Conservation (phyloP, 1,139 yeast species). For the Taiozyma sp. region DNA sequence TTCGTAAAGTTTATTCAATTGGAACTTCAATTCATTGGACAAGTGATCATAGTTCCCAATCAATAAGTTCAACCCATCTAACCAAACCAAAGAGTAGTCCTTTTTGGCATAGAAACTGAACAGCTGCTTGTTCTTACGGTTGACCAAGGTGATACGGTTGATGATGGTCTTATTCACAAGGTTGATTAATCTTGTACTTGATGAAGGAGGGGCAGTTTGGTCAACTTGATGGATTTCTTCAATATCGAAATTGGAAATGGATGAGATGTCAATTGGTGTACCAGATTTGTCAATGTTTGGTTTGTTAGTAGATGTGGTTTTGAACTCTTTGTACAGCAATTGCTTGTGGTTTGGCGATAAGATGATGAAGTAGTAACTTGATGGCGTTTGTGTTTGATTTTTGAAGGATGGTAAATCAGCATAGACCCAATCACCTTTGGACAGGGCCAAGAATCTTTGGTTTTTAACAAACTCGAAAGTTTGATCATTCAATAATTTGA, state of each 20-base stretch:
- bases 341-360: conserved; percentile 70
- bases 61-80: conserved; percentile 73
- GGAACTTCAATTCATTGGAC: conserved; percentile 56
- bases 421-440: conserved; percentile 84
- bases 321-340: conserved; percentile 57
- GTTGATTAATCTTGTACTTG: conserved; percentile 39
- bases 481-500: conserved; percentile 48
- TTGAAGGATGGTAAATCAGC: conserved; percentile 57
- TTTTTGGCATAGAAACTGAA: conserved; percentile 67
- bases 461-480: conserved; percentile 75
- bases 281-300: conserved; percentile 58
- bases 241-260: conserved; percentile 38
- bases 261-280: conserved; percentile 30
- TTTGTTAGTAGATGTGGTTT: conserved; percentile 38
- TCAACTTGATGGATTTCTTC: conserved; percentile 37
- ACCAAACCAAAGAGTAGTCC: conserved; percentile 70
- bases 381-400: conserved; percentile 20
- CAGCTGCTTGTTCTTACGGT: conserved; percentile 36
- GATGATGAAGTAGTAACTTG: conserved; percentile 49
- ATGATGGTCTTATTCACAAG: conserved; percentile 51
- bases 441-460: conserved; percentile 66
- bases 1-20: conserved; percentile 52
- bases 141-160: conserved; percentile 48
- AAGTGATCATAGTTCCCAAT: conserved; percentile 33
- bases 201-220: conserved; percentile 20